Base-by-base conservation (phyloP, 495 filamentous ascomycete genomes). In the Acidomyces sp. region DNA sequence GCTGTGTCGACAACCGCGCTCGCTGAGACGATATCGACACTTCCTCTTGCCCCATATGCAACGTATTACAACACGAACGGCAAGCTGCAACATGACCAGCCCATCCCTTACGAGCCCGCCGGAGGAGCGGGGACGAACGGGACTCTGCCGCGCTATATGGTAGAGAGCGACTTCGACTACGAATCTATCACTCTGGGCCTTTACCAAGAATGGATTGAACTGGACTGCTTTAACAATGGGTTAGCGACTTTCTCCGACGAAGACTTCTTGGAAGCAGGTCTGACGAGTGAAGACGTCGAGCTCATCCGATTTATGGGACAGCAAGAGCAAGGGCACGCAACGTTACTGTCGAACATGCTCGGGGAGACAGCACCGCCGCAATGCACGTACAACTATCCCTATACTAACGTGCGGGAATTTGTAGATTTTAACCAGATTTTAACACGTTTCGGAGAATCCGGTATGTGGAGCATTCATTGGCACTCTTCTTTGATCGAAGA, bases 361-460 rank as follows among this genome's bases (percentile, higher is more conserved):
- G 85, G 85, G 16, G 54, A 69, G 6, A 64, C 71, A n/a, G 78
- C 80, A 0, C 82, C 86, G 0, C 63, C 67, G 21, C 74, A 82
- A 55, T 93, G 86, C 60, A 69, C 63, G 5, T 93, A 93, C 60
- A 73, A 85, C 60, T 93, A 92, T 54, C 83, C 85, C 1, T 84
- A 75, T 49, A 71, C 63, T 24, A 87, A 73, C 30, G 79, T 92
- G 18, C 69, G 65, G 28, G 83, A 92, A 56, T 90, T 73, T 53
- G 62, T 93, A 45, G 84, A 92, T 62, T 92, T 92, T 60, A 79
- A 72, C 56, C 85, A 93, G 59, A 85, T 85, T 50, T 49, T 92
- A 9, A 93, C 86, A 6, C 78, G 84, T 19, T 83, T 69, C 48
- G 84, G 82, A 22, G 85, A 93, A 58, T 67, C 77, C 4, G 83